phyloP scores from a whole-genome alignment of 345 rosid species.

The Gossypium ekmanianum region DNA sequence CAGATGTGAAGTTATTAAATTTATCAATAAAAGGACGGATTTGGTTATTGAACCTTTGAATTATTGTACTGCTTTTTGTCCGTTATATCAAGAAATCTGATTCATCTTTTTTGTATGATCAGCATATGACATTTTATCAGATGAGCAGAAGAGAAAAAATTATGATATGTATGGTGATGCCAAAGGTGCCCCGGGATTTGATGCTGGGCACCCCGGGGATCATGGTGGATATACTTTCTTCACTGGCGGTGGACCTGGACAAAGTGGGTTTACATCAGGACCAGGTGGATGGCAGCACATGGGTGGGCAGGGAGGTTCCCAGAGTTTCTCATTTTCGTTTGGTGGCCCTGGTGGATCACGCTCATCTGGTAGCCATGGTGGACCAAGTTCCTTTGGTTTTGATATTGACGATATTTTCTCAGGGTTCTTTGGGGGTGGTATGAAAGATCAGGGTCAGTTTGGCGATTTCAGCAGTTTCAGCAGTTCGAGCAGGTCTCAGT shows the following conservation, averaged over 20 bases:
- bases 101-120: conserved; percentile 27
- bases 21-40: background rate
- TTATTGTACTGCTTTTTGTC: background rate
- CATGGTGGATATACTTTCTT: conserved; percentile 53
- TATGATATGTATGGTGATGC: conserved; percentile 89
- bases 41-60: background rate
- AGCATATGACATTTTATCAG: conserved; percentile 93
- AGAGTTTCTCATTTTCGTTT: conserved; percentile 65
- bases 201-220: conserved; percentile 57
- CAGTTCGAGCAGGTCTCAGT: conserved; percentile 35
- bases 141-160: conserved; percentile 82
- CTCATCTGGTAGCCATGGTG: conserved; percentile 59
- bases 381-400: conserved; percentile 54
- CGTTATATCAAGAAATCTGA: background rate
- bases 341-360: conserved; percentile 50
- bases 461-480: conserved; percentile 62
- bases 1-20: background rate
- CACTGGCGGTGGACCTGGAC: conserved; percentile 59
- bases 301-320: conserved; percentile 70
- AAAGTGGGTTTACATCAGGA: conserved; percentile 47
- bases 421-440: conserved; percentile 49
- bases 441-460: conserved; percentile 35
- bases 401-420: conserved; percentile 63
- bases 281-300: conserved; percentile 69
- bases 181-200: conserved; percentile 79